These are phyloP conservation scores for Corallochytrium limacisporum DNA, from an alignment of 78 protist species.

Conservation along the genomic window DNA sequence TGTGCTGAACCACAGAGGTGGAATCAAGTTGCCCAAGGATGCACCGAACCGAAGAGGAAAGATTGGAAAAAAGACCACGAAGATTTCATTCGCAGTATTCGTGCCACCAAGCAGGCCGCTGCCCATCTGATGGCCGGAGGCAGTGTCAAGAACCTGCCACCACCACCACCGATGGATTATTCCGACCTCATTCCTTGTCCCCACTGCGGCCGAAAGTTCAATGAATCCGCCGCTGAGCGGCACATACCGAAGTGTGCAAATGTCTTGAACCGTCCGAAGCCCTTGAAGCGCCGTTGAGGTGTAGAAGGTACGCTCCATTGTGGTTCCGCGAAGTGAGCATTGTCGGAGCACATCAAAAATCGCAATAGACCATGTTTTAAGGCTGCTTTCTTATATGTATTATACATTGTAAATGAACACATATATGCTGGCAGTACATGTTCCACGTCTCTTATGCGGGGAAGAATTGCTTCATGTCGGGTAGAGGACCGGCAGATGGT, in stretches of 20 bases:
- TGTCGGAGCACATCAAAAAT: too few species aligned
- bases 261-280: too few species aligned
- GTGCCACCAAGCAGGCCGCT: background rate
- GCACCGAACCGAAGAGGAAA: background rate
- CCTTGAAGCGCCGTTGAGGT: too few species aligned
- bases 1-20: background rate
- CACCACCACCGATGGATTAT: background rate
- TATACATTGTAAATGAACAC: too few species aligned
- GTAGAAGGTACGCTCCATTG: too few species aligned
- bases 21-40: background rate
- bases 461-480: too few species aligned
- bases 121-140: background rate
- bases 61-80: background rate
- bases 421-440: too few species aligned
- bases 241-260: constrained; percentile 16
- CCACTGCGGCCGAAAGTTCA: constrained; percentile 12
- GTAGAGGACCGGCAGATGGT: too few species aligned
- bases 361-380: too few species aligned
- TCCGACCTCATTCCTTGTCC: background rate
- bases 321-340: too few species aligned
- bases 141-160: background rate
- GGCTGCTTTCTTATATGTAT: too few species aligned
- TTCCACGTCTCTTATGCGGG: too few species aligned
- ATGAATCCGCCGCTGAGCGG: constrained; percentile 1
- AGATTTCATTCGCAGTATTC: background rate